Percentiles rank a stretch among this genome's conserved stretches.
These are phyloP conservation scores for carrot (Daucus carota) DNA, from an alignment of 129 eudicot species.

Conservation along the genomic window DNA sequence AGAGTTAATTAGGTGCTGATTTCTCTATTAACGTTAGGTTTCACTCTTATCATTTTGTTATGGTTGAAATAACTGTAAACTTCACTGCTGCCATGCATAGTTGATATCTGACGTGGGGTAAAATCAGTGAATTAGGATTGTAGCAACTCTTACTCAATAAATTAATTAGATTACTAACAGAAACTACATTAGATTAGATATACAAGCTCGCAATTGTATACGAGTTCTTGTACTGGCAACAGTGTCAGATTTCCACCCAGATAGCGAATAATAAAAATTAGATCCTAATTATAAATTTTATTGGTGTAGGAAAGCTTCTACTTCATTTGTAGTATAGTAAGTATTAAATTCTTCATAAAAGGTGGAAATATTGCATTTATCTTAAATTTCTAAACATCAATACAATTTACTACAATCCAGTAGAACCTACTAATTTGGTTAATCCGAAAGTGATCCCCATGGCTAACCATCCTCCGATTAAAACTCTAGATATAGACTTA, in stretches of 20 bases:
- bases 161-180: too few relatives aligned
- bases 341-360: neutral
- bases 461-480: constrained; percentile 73
- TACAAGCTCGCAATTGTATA: too few relatives aligned
- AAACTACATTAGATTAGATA: too few relatives aligned
- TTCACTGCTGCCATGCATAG: too few relatives aligned
- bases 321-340: too few relatives aligned
- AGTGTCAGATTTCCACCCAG: neutral
- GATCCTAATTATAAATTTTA: neutral
- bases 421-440: constrained; percentile 46
- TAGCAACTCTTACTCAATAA: too few relatives aligned
- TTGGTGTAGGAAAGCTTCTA: too few relatives aligned
- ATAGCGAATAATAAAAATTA: neutral
- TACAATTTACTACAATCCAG: constrained; percentile 19
- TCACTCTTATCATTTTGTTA: too few relatives aligned
- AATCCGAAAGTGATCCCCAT: constrained; percentile 65
- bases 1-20: too few relatives aligned
- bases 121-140: neutral
- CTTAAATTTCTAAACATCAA: neutral
- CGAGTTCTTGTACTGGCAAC: neutral
- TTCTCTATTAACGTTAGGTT: too few relatives aligned
- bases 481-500: constrained; percentile 45
- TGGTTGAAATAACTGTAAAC: too few relatives aligned
- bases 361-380: neutral
- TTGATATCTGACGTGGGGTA: too few relatives aligned